Evolutionary conservation across 768 basidiomycete species (phyloP).

Genomic region (Neoboletus brunneissimus): DNA sequence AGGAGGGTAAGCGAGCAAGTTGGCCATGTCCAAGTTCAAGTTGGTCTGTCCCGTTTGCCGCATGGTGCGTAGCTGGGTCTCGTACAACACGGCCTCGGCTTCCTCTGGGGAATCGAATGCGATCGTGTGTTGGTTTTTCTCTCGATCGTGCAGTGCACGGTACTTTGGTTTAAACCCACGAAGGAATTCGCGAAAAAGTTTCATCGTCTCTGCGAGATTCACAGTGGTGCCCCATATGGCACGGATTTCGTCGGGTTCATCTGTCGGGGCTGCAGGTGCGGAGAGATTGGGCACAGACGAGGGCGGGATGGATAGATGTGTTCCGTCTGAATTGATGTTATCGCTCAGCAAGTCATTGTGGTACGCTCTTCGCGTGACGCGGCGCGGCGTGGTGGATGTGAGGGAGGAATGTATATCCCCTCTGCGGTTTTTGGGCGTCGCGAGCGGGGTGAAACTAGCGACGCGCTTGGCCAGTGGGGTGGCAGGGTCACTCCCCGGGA

Average conservation of each 20-base stretch:
- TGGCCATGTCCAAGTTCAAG: conserved; percentile 85
- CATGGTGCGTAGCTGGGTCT: conserved; percentile 79
- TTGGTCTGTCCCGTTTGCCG: conserved; percentile 90
- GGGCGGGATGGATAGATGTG: conserved; percentile 52
- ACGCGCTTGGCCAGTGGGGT: conserved; percentile 46
- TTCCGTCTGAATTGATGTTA: conserved; percentile 57
- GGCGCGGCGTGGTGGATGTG: conserved; percentile 33
- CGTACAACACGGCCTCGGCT: conserved; percentile 70
- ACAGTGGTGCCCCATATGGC: conserved; percentile 99
- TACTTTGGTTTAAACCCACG: conserved; percentile 93
- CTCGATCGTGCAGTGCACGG: conserved; percentile 67
- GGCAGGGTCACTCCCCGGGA: conserved; percentile 36
- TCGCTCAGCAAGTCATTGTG: conserved; percentile 23
- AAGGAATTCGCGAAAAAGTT: conserved; percentile 83
- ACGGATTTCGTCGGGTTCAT: conserved; percentile 79
- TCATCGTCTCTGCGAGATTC: conserved; percentile 88
- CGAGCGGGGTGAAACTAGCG: conserved; percentile 22
- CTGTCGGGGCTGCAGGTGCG: conserved; percentile 57
- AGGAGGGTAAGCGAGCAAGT: conserved; percentile 83
- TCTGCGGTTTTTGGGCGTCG: conserved; percentile 47
- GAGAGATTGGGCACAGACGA: conserved; percentile 59
- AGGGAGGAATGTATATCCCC: conserved; percentile 30
- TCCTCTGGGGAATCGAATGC: conserved; percentile 58
- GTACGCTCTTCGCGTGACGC: conserved; percentile 18
- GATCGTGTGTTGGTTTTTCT: conserved; percentile 50